A percentile compares a stretch with the other conserved stretches of the same genome.
Conservation (phyloP, 495 filamentous ascomycete species). For the Penicillium daleae region DNA sequence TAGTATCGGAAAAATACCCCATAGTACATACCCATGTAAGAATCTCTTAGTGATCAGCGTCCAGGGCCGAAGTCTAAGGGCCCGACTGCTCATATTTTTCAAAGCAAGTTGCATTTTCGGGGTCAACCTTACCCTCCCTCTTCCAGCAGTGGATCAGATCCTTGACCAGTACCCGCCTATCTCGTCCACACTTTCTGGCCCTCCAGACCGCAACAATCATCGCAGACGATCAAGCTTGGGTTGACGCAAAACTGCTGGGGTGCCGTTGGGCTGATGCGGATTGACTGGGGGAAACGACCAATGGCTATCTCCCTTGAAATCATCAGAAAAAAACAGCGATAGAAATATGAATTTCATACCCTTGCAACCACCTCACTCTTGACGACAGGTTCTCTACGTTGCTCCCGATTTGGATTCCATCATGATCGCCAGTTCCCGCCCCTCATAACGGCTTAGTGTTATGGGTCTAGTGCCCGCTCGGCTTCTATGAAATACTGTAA, state of each 20-base stretch:
- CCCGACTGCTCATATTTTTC: slow-evolving; percentile 3
- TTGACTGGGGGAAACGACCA: background rate
- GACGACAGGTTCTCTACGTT: background rate
- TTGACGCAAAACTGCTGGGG: slow-evolving; percentile 11
- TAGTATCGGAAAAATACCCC: background rate
- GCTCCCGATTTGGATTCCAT: slow-evolving; percentile 20
- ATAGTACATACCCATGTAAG: background rate
- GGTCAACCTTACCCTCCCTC: background rate
- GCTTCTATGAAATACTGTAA: slow-evolving; percentile 16
- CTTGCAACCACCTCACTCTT: slow-evolving; percentile 4
- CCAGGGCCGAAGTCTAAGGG: slow-evolving; percentile 3
- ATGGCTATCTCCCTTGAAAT: slow-evolving; percentile 1
- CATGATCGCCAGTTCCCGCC: slow-evolving; percentile 21
- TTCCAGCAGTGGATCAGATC: background rate
- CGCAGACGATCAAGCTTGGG: background rate
- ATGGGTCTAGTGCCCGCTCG: slow-evolving; percentile 1
- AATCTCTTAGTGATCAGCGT: background rate
- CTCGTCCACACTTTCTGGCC: background rate
- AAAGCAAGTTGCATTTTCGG: background rate
- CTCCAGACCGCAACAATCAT: slow-evolving; percentile 24
- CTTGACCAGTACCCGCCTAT: background rate
- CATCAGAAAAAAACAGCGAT: background rate
- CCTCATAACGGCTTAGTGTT: slow-evolving; percentile 20
- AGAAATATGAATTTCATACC: background rate
- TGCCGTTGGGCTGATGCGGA: background rate